A percentile compares a stretch with the other conserved stretches of the same genome.
Evolutionary conservation across 306 rosid species (phyloP).

Genomic region (Lagenaria siceraria): DNA sequence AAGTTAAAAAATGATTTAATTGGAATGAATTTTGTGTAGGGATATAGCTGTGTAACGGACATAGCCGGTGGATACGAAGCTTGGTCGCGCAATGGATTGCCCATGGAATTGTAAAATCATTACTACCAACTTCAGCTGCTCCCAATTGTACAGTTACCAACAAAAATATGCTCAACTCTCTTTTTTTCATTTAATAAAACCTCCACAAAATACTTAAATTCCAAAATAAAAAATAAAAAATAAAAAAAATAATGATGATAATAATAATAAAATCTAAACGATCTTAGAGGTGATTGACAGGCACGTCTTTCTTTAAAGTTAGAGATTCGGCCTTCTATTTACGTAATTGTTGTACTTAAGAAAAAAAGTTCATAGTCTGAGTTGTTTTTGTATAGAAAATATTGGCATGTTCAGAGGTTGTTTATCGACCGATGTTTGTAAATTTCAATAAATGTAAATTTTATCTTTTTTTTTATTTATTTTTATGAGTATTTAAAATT

Average conservation of each 20-base stretch:
- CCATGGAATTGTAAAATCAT: conserved; percentile 40
- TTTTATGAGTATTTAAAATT: background rate
- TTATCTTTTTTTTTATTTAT: background rate
- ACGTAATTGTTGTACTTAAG: too few species aligned
- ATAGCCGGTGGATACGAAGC: conserved; percentile 86
- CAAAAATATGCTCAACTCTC: background rate
- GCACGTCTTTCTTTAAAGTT: too few species aligned
- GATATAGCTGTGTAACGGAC: conserved; percentile 62
- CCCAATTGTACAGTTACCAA: background rate
- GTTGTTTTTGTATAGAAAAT: background rate
- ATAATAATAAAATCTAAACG: too few species aligned
- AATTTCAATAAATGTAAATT: background rate
- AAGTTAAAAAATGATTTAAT: too few species aligned
- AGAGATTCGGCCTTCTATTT: too few species aligned
- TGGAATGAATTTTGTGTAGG: conserved; percentile 26
- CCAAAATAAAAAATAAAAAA: too few species aligned
- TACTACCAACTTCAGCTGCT: background rate
- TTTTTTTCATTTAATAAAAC: background rate
- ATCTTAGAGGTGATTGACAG: too few species aligned
- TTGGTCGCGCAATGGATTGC: conserved; percentile 70
- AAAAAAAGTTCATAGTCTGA: background rate
- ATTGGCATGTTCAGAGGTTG: background rate
- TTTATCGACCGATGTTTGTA: background rate
- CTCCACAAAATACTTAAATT: background rate
- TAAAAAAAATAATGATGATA: too few species aligned